Percentiles rank a stretch among this genome's conserved stretches.
phyloP scores from a whole-genome alignment of 352 stramenopile genomes.

The Phytophthora sp. region DNA sequence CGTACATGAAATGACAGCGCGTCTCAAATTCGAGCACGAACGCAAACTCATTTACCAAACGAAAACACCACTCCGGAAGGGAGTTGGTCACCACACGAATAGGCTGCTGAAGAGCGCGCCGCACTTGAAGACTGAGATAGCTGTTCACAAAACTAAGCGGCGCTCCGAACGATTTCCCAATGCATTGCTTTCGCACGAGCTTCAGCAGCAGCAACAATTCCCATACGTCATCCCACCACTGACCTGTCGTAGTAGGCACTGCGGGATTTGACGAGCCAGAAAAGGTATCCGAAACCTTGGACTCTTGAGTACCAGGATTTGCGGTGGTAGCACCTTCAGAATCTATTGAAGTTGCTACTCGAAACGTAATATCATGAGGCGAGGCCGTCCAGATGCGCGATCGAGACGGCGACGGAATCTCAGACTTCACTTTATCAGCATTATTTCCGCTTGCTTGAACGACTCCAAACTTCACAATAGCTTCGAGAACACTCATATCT shows the following conservation, averaged over 20 bases:
- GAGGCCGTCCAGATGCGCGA: conserved; percentile 47
- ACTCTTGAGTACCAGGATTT: not conserved
- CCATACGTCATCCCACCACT: conserved; percentile 73
- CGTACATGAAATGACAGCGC: conserved; percentile 70
- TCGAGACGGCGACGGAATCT: not conserved
- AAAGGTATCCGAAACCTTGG: conserved; percentile 5
- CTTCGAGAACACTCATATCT: conserved; percentile 73
- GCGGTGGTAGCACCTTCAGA: conserved; percentile 6
- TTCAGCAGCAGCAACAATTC: conserved; percentile 57
- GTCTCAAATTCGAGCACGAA: conserved; percentile 78
- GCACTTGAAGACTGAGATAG: conserved; percentile 66
- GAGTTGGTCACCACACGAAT: conserved; percentile 68
- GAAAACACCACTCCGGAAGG: conserved; percentile 62
- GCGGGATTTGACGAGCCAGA: not conserved
- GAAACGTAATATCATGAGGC: conserved; percentile 71
- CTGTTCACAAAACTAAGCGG: conserved; percentile 55
- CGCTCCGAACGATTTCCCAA: conserved; percentile 1
- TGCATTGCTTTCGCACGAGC: conserved; percentile 38
- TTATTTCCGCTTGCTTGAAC: conserved; percentile 1
- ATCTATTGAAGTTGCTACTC: conserved; percentile 31
- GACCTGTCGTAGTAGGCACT: not conserved
- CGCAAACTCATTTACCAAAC: conserved; percentile 56
- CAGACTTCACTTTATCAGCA: conserved; percentile 1
- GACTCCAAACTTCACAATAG: conserved; percentile 59
- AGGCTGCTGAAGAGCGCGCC: conserved; percentile 59